These are phyloP conservation scores for Paulinella micropora DNA, from an alignment of 78 protist genomes.

Conservation along the genomic window DNA sequence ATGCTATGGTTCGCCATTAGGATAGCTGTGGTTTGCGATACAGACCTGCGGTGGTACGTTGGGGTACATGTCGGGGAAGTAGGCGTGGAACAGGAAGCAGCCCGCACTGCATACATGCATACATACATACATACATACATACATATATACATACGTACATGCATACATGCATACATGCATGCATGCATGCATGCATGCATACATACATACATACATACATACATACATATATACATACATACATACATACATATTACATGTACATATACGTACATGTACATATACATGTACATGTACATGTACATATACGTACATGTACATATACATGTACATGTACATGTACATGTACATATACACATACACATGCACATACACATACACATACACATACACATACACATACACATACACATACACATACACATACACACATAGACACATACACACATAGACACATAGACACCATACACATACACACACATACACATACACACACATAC, in stretches of 20 bases:
- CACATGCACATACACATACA: neutral
- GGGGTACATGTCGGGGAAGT: constrained; percentile 11
- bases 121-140: neutral
- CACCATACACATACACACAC: neutral
- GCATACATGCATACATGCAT: neutral
- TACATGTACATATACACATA: neutral
- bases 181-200: neutral
- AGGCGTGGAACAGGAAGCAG: constrained; percentile 12
- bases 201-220: neutral
- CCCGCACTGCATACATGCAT: neutral
- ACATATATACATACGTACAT: neutral
- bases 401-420: neutral
- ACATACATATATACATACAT: neutral
- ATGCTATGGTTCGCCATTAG: too few species aligned
- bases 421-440: neutral
- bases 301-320: neutral
- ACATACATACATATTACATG: neutral
- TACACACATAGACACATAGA: neutral
- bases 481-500: neutral
- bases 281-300: neutral
- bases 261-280: neutral
- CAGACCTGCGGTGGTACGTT: constrained; percentile 2
- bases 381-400: neutral
- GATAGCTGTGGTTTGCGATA: too few species aligned
- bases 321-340: neutral